Evolutionary conservation across 441 rosid genomes (phyloP).

Genomic region (Gossypium schwendimanii): DNA sequence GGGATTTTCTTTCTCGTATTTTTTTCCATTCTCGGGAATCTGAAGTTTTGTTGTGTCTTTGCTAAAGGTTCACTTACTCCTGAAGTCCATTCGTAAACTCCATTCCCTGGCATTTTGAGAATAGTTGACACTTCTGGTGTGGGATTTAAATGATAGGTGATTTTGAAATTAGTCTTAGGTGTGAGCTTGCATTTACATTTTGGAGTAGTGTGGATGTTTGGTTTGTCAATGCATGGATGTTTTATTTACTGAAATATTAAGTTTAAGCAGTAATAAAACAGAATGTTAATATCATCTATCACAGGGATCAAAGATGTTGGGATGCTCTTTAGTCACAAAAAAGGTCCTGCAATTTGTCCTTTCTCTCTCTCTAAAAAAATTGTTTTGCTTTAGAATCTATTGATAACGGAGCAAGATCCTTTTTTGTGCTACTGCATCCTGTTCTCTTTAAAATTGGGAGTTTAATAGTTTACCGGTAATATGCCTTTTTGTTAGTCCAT

Average conservation of each 20-base stretch:
- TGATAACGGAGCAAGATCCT: neutral
- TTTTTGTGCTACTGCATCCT: constrained; percentile 5
- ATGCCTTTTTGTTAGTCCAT: neutral
- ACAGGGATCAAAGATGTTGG: constrained; percentile 2
- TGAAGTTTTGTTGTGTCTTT: neutral
- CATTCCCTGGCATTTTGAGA: neutral
- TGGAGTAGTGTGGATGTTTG: constrained; percentile 3
- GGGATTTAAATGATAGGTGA: neutral
- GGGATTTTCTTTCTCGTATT: neutral
- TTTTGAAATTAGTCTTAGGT: neutral
- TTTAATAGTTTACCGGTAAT: neutral
- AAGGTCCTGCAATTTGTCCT: neutral
- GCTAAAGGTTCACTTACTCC: neutral
- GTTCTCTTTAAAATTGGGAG: neutral
- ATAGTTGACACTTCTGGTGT: neutral
- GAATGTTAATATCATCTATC: neutral
- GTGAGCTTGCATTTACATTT: neutral
- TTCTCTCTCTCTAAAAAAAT: neutral
- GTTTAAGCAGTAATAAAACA: constrained; percentile 1
- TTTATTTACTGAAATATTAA: neutral
- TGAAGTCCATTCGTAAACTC: neutral
- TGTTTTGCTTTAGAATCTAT: neutral
- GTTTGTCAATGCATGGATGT: neutral
- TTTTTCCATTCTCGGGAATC: neutral
- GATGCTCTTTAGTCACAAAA: constrained; percentile 6